Percentiles rank a stretch among this genome's conserved stretches.
Conservation (phyloP, 169 alveolate species). For the Babesia sp. region DNA sequence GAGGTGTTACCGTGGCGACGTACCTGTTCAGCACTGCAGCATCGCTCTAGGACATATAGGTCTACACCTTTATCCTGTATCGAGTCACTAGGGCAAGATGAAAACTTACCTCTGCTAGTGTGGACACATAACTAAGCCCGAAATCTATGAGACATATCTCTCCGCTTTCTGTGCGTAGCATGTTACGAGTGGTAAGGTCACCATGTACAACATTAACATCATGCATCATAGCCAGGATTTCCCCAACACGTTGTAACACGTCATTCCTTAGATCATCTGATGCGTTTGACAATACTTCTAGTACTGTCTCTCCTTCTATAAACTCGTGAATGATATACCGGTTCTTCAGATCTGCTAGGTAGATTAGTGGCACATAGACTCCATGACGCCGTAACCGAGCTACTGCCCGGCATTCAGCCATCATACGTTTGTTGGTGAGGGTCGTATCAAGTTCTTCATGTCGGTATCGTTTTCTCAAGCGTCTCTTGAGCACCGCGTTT, state of each 20-base stretch:
- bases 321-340: slow-evolving; percentile 68
- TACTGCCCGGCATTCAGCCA: slow-evolving; percentile 68
- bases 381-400: slow-evolving; percentile 63
- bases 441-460: slow-evolving; percentile 69
- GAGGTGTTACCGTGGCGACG: background rate
- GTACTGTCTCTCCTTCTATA: slow-evolving; percentile 67
- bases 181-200: slow-evolving; percentile 74
- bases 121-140: slow-evolving; percentile 71
- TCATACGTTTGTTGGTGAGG: slow-evolving; percentile 62
- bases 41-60: slow-evolving; percentile 72
- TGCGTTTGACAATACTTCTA: slow-evolving; percentile 24
- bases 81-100: background rate
- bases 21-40: slow-evolving; percentile 57
- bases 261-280: slow-evolving; percentile 38
- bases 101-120: slow-evolving; percentile 70
- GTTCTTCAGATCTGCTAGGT: slow-evolving; percentile 68
- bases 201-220: slow-evolving; percentile 77
- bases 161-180: slow-evolving; percentile 61
- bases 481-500: slow-evolving; percentile 65
- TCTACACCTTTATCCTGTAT: slow-evolving; percentile 77
- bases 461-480: slow-evolving; percentile 65
- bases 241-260: slow-evolving; percentile 40
- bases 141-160: slow-evolving; percentile 71
- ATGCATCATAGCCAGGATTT: slow-evolving; percentile 73
- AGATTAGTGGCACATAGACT: slow-evolving; percentile 72